phyloP scores from a whole-genome alignment of 2,329 filamentous ascomycete species.

The Penicillium frequentans region DNA sequence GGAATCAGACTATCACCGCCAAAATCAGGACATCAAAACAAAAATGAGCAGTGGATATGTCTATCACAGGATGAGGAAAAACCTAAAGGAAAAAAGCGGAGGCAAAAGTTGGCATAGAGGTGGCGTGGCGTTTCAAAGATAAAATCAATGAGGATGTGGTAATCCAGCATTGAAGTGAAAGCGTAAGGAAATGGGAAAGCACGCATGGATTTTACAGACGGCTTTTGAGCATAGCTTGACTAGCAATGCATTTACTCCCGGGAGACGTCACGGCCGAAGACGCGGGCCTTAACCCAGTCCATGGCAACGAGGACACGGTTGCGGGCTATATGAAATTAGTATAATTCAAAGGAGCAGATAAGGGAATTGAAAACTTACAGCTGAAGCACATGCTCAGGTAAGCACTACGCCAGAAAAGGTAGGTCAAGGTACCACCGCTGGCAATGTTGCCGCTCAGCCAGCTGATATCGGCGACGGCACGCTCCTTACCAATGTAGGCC shows the following conservation, averaged over 20 bases:
- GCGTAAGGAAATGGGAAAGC: slow-evolving; percentile 10
- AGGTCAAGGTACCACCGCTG: slow-evolving; percentile 88
- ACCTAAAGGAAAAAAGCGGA: slow-evolving; percentile 5
- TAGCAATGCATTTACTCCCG: slow-evolving; percentile 40
- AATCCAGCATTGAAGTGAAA: slow-evolving; percentile 2
- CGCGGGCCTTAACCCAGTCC: slow-evolving; percentile 96
- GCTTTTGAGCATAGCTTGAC: slow-evolving; percentile 1
- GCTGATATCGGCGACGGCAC: slow-evolving; percentile 93
- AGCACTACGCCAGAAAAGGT: slow-evolving; percentile 96
- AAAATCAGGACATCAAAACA: slow-evolving; percentile 16
- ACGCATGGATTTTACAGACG: slow-evolving; percentile 9
- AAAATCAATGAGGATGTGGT: background rate
- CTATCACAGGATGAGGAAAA: slow-evolving; percentile 17
- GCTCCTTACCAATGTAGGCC: slow-evolving; percentile 97
- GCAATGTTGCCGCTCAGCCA: slow-evolving; percentile 98
- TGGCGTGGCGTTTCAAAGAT: slow-evolving; percentile 19
- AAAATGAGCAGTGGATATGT: slow-evolving; percentile 21
- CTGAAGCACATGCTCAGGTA: slow-evolving; percentile 99
- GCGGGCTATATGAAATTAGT: slow-evolving; percentile 59
- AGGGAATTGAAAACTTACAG: slow-evolving; percentile 63
- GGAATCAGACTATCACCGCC: slow-evolving; percentile 8
- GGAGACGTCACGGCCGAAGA: slow-evolving; percentile 88
- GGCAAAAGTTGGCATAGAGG: slow-evolving; percentile 5
- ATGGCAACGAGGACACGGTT: slow-evolving; percentile 90
- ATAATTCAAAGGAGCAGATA: background rate